phyloP scores from a whole-genome alignment of 768 basidiomycete genomes.

The Serendipita sp. region DNA sequence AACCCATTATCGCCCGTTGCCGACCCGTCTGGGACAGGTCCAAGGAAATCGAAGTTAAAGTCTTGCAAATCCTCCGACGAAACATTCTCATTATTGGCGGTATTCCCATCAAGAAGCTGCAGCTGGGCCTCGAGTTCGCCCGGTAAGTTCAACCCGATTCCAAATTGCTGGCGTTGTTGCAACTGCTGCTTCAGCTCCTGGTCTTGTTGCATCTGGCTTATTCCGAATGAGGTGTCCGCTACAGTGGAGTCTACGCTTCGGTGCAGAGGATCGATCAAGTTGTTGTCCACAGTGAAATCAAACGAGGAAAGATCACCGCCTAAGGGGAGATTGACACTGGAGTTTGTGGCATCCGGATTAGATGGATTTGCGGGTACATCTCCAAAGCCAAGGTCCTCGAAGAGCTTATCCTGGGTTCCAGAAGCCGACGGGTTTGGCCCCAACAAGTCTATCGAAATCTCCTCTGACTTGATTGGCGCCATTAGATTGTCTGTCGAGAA shows the following conservation, averaged over 20 bases:
- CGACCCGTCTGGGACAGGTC: not conserved
- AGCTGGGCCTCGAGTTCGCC: not conserved
- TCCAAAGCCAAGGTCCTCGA: not conserved
- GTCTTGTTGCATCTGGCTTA: not conserved
- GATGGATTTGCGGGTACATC: not conserved
- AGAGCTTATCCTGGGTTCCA: not conserved
- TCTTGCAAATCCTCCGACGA: not conserved
- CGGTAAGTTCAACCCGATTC: not conserved
- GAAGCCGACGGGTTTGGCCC: not conserved
- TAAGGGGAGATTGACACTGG: not conserved
- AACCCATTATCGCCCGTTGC: not conserved
- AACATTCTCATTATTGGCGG: not conserved
- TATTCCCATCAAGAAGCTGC: not conserved
- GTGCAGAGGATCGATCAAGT: not conserved
- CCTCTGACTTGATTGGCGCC: not conserved
- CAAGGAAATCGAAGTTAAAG: not conserved
- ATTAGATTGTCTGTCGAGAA: not conserved
- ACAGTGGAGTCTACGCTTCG: not conserved
- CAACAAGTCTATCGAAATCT: not conserved
- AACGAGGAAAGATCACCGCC: not conserved
- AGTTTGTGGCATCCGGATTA: not conserved
- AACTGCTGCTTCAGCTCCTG: not conserved
- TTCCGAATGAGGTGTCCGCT: not conserved
- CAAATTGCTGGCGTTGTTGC: conserved; percentile 4
- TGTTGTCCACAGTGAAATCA: not conserved